These are phyloP conservation scores for Atalantia buxifolia DNA, from an alignment of 345 rosid genomes.

Conservation along the genomic window DNA sequence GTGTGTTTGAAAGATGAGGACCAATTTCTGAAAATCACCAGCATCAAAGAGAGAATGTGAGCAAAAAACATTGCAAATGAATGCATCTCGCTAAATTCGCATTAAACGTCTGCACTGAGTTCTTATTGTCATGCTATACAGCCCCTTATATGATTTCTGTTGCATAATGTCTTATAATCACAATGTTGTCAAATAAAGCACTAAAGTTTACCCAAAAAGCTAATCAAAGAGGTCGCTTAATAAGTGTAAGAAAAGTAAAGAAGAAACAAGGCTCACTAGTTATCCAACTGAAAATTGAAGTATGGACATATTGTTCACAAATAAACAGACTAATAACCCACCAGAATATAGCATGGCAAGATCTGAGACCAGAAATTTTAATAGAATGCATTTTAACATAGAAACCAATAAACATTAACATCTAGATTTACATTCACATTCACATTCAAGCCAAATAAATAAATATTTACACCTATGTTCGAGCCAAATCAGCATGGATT, in stretches of 20 bases:
- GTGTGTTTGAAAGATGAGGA: background rate
- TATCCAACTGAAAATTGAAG: background rate
- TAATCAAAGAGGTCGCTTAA: background rate
- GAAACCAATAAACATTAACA: background rate
- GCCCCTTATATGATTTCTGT: background rate
- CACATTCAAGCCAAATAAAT: constrained; percentile 5
- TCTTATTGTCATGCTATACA: background rate
- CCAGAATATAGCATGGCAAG: background rate
- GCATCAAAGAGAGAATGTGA: background rate
- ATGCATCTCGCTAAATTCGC: background rate
- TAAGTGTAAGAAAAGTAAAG: background rate
- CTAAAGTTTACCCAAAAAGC: background rate
- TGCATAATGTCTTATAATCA: background rate
- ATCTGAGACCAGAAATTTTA: background rate
- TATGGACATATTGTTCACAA: background rate
- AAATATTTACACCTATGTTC: background rate
- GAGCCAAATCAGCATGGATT: constrained; percentile 36
- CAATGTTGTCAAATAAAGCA: background rate
- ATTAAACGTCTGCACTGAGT: background rate
- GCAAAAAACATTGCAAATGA: background rate
- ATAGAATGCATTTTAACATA: background rate
- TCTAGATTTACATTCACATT: background rate
- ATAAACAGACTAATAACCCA: background rate
- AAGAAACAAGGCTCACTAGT: background rate
- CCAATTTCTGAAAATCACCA: background rate